Base-by-base conservation (phyloP, 176 grass and related monocot species). In the Cenchrus purpureus region DNA sequence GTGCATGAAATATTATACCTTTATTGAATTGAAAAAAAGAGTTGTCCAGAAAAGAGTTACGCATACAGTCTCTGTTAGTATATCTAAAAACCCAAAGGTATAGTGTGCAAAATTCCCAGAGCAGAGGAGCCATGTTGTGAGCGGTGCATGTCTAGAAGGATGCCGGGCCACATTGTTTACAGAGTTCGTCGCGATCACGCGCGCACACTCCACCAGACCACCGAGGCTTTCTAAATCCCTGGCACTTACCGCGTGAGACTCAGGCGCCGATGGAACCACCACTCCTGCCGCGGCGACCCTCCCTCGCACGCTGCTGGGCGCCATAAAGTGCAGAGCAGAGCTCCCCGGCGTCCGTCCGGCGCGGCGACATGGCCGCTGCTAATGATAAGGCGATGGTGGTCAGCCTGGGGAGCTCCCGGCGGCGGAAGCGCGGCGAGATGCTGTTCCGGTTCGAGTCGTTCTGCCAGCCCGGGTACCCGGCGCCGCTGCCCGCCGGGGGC, bases 361-460 rank as follows among this genome's bases (percentile, higher is more conserved):
- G 49, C 31, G 48, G 45, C 29, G 49, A 17, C 77, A 97, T 94
- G 90, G 75, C 88, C 11, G 37, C 13, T 2, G 10, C n/a, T 2
- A 34, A 74, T 6, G 87, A 79, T 79, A 88, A 78, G 85, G 37
- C 83, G 76, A 94, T 92, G 90, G 67, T 65, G 76, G 71, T 92
- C 87, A 80, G 50, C 90, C 78, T 89, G 56, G 90, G 91, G 58
- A 72, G 88, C 83, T 86, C 87, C 74, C 73, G 88, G 85, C 89
- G 91, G 89, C 77, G 91, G 90, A 95, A 90, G 88, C 79, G 88
- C 75, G 86, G 88, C 17, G 91, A 98, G 85, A 79, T 79, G 53
- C 32, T 95, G 68, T 92, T 91, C 80, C 84, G 73, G 82, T 95
- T 98, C 73, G 93, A 93, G 53, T 93, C 93, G 1, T 98, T 95